These are phyloP conservation scores for Sphagnum fallax DNA, from an alignment of 228 moss, liverwort and hornwort species.

Conservation along the genomic window DNA sequence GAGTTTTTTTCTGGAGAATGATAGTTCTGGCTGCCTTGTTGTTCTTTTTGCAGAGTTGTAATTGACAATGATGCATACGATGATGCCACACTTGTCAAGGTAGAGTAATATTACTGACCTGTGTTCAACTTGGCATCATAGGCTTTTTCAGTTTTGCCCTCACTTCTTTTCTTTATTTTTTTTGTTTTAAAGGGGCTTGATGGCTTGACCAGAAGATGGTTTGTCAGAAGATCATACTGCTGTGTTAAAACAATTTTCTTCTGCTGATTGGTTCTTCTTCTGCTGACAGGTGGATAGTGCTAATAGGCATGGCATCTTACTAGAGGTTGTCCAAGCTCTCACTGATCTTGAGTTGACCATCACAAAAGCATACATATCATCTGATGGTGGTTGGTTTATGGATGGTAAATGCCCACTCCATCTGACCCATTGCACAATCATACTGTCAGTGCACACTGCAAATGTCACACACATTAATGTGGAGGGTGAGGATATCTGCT, in stretches of 20 bases:
- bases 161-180: background rate
- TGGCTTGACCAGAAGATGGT: background rate
- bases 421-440: constrained; percentile 10
- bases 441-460: constrained; percentile 76
- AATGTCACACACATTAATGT: constrained; percentile 48
- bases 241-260: too few species aligned
- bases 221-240: background rate
- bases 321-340: constrained; percentile 6
- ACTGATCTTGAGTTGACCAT: constrained; percentile 2
- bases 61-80: constrained; percentile 1
- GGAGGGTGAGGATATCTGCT: constrained; percentile 28
- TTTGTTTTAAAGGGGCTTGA: background rate
- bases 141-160: background rate
- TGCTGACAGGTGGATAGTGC: constrained; percentile 33
- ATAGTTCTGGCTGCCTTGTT: background rate
- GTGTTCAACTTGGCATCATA: too few species aligned
- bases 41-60: constrained; percentile 3
- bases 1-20: too few species aligned
- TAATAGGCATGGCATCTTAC: constrained; percentile 9
- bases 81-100: constrained; percentile 3
- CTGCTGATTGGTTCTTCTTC: background rate
- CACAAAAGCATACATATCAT: constrained; percentile 4
- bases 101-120: background rate
- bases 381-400: constrained; percentile 10
- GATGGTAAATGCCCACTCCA: background rate